Conservation (phyloP, 1,284 basidiomycete genomes). For the Ganoderma lingzhi region DNA sequence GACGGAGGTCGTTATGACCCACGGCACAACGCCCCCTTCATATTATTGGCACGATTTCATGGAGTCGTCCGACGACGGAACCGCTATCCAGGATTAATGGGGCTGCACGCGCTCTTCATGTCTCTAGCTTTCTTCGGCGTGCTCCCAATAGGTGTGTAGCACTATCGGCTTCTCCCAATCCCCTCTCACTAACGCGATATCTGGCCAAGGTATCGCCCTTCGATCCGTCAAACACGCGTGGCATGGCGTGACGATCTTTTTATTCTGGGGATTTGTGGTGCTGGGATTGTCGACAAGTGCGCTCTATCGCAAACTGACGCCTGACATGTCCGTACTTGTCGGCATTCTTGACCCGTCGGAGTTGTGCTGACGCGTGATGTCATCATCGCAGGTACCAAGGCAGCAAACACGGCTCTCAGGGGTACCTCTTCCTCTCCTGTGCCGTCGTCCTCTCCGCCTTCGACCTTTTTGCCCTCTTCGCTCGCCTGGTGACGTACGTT, state of each 20-base stretch:
- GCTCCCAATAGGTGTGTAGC: slow-evolving; percentile 71
- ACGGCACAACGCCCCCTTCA: slow-evolving; percentile 75
- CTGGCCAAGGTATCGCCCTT: slow-evolving; percentile 70
- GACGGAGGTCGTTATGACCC: slow-evolving; percentile 67
- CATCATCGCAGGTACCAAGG: slow-evolving; percentile 67
- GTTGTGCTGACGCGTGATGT: slow-evolving; percentile 26
- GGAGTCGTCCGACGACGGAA: slow-evolving; percentile 50
- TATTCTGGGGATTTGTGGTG: slow-evolving; percentile 63
- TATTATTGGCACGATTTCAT: slow-evolving; percentile 83
- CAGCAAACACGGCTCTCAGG: slow-evolving; percentile 67
- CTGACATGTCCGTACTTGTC: slow-evolving; percentile 70
- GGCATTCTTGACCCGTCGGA: slow-evolving; percentile 13
- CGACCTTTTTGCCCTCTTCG: slow-evolving; percentile 59
- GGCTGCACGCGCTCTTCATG: slow-evolving; percentile 74
- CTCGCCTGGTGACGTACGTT: slow-evolving; percentile 58
- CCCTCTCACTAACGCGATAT: slow-evolving; percentile 14
- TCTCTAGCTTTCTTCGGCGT: slow-evolving; percentile 77
- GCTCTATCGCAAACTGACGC: slow-evolving; percentile 78
- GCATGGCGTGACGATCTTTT: slow-evolving; percentile 59
- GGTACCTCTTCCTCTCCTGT: slow-evolving; percentile 57
- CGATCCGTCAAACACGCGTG: slow-evolving; percentile 75
- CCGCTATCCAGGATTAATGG: slow-evolving; percentile 71
- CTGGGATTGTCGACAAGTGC: slow-evolving; percentile 71
- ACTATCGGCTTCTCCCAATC: slow-evolving; percentile 16
- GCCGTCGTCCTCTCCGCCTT: slow-evolving; percentile 64